Evolutionary conservation across 345 rosid species (phyloP).

Genomic region (Rhodamnia argentea): DNA sequence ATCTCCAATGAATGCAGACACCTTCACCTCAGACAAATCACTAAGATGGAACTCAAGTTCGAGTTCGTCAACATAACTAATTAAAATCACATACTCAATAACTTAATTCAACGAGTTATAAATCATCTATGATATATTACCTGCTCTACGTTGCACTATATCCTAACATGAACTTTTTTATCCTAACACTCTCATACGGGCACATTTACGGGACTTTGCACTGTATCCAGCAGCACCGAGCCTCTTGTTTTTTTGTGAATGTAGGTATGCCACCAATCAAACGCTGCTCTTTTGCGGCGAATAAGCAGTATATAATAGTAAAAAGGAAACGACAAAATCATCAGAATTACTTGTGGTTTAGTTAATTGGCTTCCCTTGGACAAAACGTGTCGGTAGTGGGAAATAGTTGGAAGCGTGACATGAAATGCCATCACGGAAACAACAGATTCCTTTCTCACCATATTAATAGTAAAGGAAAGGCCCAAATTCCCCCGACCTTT

Average conservation of each 20-base stretch:
- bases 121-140: background rate
- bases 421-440: background rate
- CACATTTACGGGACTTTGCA: background rate
- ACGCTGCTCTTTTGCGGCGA: background rate
- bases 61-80: background rate
- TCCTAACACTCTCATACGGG: background rate
- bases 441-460: background rate
- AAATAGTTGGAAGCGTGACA: background rate
- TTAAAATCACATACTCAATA: background rate
- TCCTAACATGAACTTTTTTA: background rate
- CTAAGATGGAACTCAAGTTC: background rate
- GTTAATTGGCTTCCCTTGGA: background rate
- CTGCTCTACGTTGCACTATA: accelerated
- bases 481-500: background rate
- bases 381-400: background rate
- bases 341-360: background rate
- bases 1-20: background rate
- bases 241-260: background rate
- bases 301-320: background rate
- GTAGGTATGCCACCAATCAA: background rate
- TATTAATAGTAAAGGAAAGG: background rate
- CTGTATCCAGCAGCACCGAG: background rate
- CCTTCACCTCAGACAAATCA: background rate
- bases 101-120: background rate
- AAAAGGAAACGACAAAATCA: background rate